Percentiles rank a stretch among this genome's conserved stretches.
Conservation (phyloP, 371 early-diverging fungal genomes). For the Mucor sp. region DNA sequence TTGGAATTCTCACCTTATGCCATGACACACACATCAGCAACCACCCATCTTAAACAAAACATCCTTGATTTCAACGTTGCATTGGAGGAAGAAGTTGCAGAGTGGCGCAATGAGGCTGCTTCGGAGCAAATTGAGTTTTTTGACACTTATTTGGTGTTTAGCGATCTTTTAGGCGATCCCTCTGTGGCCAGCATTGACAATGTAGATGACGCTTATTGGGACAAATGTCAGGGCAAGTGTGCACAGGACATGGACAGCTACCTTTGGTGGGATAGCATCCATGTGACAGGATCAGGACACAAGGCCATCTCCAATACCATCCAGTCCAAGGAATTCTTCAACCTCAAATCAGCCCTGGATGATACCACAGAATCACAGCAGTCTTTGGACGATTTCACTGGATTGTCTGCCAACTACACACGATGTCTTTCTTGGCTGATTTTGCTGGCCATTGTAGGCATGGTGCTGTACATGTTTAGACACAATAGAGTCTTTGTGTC, state of each 20-base stretch:
- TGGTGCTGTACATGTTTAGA: conserved; percentile 19
- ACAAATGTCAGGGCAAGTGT: conserved; percentile 43
- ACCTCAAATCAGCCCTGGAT: neutral
- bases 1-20: conserved; percentile 44
- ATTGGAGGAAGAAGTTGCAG: conserved; percentile 35
- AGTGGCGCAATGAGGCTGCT: conserved; percentile 19
- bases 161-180: conserved; percentile 38
- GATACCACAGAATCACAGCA: neutral
- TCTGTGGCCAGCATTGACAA: conserved; percentile 29
- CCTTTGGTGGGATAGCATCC: conserved; percentile 49
- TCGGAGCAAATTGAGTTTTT: conserved; percentile 19
- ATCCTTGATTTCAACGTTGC: conserved; percentile 37
- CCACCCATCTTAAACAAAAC: conserved; percentile 26
- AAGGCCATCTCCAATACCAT: conserved; percentile 28
- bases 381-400: neutral
- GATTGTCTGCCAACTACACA: conserved; percentile 7
- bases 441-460: conserved; percentile 4
- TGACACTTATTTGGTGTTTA: conserved; percentile 35
- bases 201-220: conserved; percentile 52
- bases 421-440: conserved; percentile 20
- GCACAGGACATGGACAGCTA: conserved; percentile 31
- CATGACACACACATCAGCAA: conserved; percentile 6
- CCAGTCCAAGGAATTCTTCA: conserved; percentile 15
- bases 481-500: conserved; percentile 18
- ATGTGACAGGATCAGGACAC: conserved; percentile 46